Base-by-base conservation (phyloP, 306 rosid species). In the Heteromeles arbutifolia region DNA sequence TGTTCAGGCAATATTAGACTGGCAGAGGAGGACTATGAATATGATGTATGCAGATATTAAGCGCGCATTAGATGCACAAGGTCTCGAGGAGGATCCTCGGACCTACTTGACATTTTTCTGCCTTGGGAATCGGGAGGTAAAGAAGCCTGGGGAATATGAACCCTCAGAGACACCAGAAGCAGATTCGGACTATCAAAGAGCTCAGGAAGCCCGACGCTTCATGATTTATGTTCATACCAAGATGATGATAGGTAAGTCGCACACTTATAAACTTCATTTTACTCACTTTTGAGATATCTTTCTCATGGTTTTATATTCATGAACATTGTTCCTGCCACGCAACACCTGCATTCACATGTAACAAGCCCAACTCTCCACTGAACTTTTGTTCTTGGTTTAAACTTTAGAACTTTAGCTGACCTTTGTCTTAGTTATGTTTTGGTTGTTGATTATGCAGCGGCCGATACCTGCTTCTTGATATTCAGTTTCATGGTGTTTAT, bases 21-120 rank as follows among this genome's bases (percentile, higher is more conserved):
- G 88, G 88, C 88, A 85, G 78, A 85, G 78, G 78, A 85, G 88
- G 73, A 85, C 88, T 3, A 77, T 85, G 88, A 81, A 82, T 15
- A 79, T 85, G 86, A 85, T 85, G 88, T 85, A 85, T 31, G 61
- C 39, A 41, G 88, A 85, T 72, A 50, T 85, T 41, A 56, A 70
- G 69, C 9, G 44, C n/a, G 82, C 82, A 7, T 72, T 85, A 9
- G 78, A 28, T 21, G 75, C 70, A 19, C 54, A 48, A 44, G 88
- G 88, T 19, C 48, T 79, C 3, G 84, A 73, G 63, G 88, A 82
- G 28, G 81, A 85, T 62, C 88, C 88, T 24, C 63, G 88, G 44
- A 77, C 77, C 76, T 85, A 85, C 74, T 62, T 85, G 74, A 85
- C 88, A 41, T 85, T 85, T 69, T 85, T 80, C 76, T 85, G 88